Percentiles rank a stretch among this genome's conserved stretches.
These are phyloP conservation scores for Pseudonitzschia multiseries DNA, from an alignment of 108 stramenopile genomes.

Conservation along the genomic window DNA sequence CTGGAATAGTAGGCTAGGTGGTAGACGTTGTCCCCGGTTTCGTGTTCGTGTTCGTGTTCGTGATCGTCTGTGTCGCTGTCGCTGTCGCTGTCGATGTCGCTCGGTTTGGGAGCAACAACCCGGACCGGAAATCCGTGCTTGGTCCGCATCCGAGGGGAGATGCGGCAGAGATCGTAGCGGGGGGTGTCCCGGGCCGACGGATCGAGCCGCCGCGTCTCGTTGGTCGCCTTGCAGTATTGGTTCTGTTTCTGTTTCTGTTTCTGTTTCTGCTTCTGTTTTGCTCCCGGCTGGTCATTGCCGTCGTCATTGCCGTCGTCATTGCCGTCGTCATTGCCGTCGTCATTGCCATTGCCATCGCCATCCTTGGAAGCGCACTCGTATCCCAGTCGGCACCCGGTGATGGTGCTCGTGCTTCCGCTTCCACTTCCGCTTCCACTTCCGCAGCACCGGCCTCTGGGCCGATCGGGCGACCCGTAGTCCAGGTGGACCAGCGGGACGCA, in stretches of 20 bases:
- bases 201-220: background rate
- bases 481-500: background rate
- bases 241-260: too few relatives aligned
- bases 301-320: background rate
- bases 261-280: too few relatives aligned
- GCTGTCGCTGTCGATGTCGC: too few relatives aligned
- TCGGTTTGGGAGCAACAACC: background rate
- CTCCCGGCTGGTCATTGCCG: background rate
- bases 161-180: conserved; percentile 36
- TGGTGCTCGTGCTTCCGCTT: too few relatives aligned
- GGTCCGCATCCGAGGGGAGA: background rate
- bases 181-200: conserved; percentile 4
- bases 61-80: too few relatives aligned
- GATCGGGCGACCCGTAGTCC: background rate
- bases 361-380: background rate
- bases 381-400: background rate
- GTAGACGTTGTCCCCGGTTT: background rate
- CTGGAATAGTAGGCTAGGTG: conserved; percentile 30
- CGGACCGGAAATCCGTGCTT: conserved; percentile 28
- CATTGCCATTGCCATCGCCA: background rate
- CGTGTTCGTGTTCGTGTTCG: conserved; percentile 7
- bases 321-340: background rate
- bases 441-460: background rate
- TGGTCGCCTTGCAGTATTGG: conserved; percentile 4
- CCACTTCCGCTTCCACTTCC: background rate